Percentiles rank a stretch among this genome's conserved stretches.
Conservation (phyloP, 345 rosid species). For the Diplotaxis tenuifolia region DNA sequence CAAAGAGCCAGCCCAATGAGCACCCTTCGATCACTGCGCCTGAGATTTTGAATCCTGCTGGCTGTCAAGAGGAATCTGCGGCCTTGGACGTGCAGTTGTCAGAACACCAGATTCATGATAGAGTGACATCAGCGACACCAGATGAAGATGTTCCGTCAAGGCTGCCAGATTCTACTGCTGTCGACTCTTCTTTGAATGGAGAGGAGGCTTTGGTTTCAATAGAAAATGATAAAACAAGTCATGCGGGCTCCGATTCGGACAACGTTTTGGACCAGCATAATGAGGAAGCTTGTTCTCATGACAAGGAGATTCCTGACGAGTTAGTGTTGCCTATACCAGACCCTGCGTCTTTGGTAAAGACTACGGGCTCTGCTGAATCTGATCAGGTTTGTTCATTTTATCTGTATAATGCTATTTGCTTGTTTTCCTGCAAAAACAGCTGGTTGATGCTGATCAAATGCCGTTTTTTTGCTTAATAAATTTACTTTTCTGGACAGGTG, state of each 20-base stretch:
- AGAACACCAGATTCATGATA: slow-evolving; percentile 26
- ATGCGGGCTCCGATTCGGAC: slow-evolving; percentile 1
- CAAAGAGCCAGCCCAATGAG: slow-evolving; percentile 29
- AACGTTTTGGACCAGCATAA: slow-evolving; percentile 26
- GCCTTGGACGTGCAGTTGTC: slow-evolving; percentile 19
- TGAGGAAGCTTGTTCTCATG: slow-evolving; percentile 29
- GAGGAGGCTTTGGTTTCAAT: slow-evolving; percentile 21
- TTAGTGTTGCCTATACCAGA: slow-evolving; percentile 11
- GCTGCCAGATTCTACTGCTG: slow-evolving; percentile 20
- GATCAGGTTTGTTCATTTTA: slow-evolving; percentile 27
- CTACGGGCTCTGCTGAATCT: slow-evolving; percentile 18
- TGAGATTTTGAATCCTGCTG: slow-evolving; percentile 24
- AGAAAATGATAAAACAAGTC: slow-evolving; percentile 9
- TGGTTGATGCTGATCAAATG: neutral
- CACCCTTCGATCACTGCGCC: slow-evolving; percentile 23
- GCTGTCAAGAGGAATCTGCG: slow-evolving; percentile 3
- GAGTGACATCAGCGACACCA: slow-evolving; percentile 15
- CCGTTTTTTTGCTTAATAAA: slow-evolving; percentile 21
- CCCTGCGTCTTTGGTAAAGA: slow-evolving; percentile 25
- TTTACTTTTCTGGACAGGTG: slow-evolving; percentile 35
- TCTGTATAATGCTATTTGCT: slow-evolving; percentile 26
- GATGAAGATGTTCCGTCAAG: slow-evolving; percentile 30
- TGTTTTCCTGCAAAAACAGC: slow-evolving; percentile 9
- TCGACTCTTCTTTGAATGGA: slow-evolving; percentile 14
- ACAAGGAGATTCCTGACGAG: slow-evolving; percentile 20